phyloP scores from a whole-genome alignment of 2,329 filamentous ascomycete genomes.

The Rutstroemia sydowiana region DNA sequence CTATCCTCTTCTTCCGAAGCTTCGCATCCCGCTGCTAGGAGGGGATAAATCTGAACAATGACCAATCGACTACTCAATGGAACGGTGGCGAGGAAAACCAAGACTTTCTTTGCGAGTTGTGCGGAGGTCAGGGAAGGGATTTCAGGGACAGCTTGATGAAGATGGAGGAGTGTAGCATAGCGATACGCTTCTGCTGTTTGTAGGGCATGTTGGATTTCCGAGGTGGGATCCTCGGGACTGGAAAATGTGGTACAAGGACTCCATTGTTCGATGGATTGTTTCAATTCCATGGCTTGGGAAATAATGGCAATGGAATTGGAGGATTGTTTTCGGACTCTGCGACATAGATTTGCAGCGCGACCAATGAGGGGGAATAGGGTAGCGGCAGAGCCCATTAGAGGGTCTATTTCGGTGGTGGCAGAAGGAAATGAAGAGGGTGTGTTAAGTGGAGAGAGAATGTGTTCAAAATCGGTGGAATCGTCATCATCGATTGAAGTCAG shows the following conservation, averaged over 20 bases:
- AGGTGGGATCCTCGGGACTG: slow-evolving; percentile 55
- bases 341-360: slow-evolving; percentile 57
- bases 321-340: slow-evolving; percentile 45
- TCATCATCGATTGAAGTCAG: slow-evolving; percentile 50
- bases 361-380: slow-evolving; percentile 64
- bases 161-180: slow-evolving; percentile 57
- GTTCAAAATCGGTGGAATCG: slow-evolving; percentile 46
- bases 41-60: slow-evolving; percentile 63
- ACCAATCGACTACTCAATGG: slow-evolving; percentile 54
- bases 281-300: slow-evolving; percentile 54
- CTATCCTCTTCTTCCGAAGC: slow-evolving; percentile 51
- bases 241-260: slow-evolving; percentile 43
- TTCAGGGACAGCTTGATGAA: slow-evolving; percentile 62
- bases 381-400: slow-evolving; percentile 61
- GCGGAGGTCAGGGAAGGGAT: slow-evolving; percentile 51
- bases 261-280: slow-evolving; percentile 54
- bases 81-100: slow-evolving; percentile 56
- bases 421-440: slow-evolving; percentile 28
- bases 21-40: slow-evolving; percentile 61
- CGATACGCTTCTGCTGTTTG: slow-evolving; percentile 62
- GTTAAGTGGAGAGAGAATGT: slow-evolving; percentile 35
- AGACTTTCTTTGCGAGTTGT: slow-evolving; percentile 52
- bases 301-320: slow-evolving; percentile 54
- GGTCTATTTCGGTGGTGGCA: slow-evolving; percentile 50
- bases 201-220: slow-evolving; percentile 54